These are phyloP conservation scores for Cryphonectria japonica DNA, from an alignment of 2,329 filamentous ascomycete genomes.

Conservation along the genomic window DNA sequence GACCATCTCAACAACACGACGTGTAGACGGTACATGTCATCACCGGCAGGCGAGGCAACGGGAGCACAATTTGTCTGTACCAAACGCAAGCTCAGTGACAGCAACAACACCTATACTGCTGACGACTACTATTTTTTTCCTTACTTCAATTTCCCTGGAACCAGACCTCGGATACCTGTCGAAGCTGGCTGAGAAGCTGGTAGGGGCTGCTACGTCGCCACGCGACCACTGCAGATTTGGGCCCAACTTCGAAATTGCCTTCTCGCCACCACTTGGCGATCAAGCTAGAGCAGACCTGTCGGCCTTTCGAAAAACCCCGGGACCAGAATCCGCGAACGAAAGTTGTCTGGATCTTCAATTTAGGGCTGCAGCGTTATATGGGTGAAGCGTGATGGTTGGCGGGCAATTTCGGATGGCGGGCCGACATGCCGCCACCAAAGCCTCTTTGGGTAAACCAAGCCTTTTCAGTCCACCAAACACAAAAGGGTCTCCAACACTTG, in stretches of 20 bases:
- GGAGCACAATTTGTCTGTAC: not conserved
- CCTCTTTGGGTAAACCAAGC: slow-evolving; percentile 13
- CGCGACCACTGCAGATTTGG: slow-evolving; percentile 6
- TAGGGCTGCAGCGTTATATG: slow-evolving; percentile 22
- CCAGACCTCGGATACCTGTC: not conserved
- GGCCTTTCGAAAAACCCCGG: not conserved
- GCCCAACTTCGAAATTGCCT: not conserved
- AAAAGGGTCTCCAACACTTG: slow-evolving; percentile 7
- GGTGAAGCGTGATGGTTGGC: slow-evolving; percentile 22
- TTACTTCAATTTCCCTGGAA: not conserved
- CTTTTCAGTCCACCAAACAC: slow-evolving; percentile 19
- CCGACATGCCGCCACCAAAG: slow-evolving; percentile 22
- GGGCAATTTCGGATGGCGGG: slow-evolving; percentile 28
- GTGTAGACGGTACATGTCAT: not conserved
- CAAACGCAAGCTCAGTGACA: not conserved
- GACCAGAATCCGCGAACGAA: not conserved
- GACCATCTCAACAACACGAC: not conserved
- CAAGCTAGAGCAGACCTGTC: slow-evolving; percentile 1
- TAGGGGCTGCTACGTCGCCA: not conserved
- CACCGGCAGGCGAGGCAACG: not conserved
- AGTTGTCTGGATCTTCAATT: not conserved
- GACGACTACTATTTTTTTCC: not conserved
- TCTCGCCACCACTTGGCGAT: slow-evolving; percentile 8
- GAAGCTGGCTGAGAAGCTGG: not conserved
- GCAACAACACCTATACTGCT: not conserved